Conservation (phyloP, 2,329 filamentous ascomycete species). For the Botrytis porri region DNA sequence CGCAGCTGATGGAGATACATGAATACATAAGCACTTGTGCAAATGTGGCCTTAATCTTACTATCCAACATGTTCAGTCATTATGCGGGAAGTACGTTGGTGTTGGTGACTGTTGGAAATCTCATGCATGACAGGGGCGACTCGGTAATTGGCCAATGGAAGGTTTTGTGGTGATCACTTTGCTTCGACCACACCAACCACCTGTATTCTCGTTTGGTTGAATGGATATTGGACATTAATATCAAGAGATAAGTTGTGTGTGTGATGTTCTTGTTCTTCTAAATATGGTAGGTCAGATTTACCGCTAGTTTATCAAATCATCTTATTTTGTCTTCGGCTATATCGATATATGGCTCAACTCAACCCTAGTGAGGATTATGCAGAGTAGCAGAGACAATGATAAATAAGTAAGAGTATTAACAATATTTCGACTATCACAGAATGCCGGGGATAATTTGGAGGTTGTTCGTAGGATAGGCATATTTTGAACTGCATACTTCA, state of each 20-base stretch:
- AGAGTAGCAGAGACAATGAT: background rate
- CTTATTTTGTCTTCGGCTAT: background rate
- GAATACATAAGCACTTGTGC: background rate
- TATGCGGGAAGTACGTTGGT: background rate
- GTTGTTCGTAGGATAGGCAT: background rate
- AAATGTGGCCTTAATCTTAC: background rate
- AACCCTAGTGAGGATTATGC: background rate
- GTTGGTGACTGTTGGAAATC: background rate
- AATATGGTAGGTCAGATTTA: background rate
- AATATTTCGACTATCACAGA: too few species aligned
- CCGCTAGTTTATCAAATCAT: background rate
- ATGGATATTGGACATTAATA: background rate
- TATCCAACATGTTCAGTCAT: background rate
- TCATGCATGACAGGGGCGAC: background rate
- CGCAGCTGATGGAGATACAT: background rate
- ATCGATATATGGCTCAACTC: background rate
- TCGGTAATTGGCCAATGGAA: background rate
- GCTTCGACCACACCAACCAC: too few species aligned
- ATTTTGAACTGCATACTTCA: background rate
- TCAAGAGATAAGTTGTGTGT: background rate
- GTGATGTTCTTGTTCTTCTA: background rate
- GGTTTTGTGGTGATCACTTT: background rate
- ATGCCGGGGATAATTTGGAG: background rate
- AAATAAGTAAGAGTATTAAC: fast-evolving
- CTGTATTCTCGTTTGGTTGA: background rate